A percentile compares a stretch with the other conserved stretches of the same genome.
Evolutionary conservation across 2,329 filamentous ascomycete species (phyloP).

Genomic region (Colletotrichum tanaceti): DNA sequence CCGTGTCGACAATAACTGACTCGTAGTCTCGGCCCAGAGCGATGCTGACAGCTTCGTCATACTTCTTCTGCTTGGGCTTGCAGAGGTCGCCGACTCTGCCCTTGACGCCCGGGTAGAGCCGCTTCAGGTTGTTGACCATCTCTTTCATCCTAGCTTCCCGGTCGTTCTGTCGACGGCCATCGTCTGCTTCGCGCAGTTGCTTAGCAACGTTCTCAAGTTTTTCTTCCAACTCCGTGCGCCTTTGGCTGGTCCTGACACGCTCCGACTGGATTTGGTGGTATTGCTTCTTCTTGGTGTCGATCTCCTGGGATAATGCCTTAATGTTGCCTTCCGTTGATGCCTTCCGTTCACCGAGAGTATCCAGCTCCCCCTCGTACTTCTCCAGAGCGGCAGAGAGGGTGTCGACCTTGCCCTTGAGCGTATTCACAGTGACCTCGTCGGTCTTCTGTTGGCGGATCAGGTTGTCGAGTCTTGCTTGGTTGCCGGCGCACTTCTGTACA

Average conservation of each 20-base stretch:
- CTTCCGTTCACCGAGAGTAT: conserved; percentile 76
- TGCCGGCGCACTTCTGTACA: conserved; percentile 81
- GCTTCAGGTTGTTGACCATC: conserved; percentile 85
- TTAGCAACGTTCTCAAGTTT: conserved; percentile 84
- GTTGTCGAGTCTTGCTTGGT: conserved; percentile 86
- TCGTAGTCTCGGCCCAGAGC: conserved; percentile 95
- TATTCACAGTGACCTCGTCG: conserved; percentile 90
- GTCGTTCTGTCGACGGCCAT: conserved; percentile 85
- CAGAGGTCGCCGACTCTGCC: conserved; percentile 92
- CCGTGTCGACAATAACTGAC: conserved; percentile 92
- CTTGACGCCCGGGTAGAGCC: conserved; percentile 90
- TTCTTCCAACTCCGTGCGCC: conserved; percentile 89
- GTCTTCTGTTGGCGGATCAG: conserved; percentile 90
- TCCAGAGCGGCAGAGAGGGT: conserved; percentile 78
- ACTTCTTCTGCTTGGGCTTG: conserved; percentile 97
- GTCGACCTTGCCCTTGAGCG: conserved; percentile 88
- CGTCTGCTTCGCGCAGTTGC: conserved; percentile 86
- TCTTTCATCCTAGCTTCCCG: conserved; percentile 84
- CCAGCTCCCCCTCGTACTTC: conserved; percentile 78
- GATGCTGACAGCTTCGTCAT: conserved; percentile 90
- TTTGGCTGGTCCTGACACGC: conserved; percentile 81
- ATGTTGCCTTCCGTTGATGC: conserved; percentile 70
- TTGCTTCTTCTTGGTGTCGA: conserved; percentile 89
- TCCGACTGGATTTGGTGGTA: conserved; percentile 88
- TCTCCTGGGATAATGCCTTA: conserved; percentile 78